A percentile compares a stretch with the other conserved stretches of the same genome.
Evolutionary conservation across 23 red algal genomes (phyloP).

Genomic region (Cyanidiococcus yangmingshanensis): DNA sequence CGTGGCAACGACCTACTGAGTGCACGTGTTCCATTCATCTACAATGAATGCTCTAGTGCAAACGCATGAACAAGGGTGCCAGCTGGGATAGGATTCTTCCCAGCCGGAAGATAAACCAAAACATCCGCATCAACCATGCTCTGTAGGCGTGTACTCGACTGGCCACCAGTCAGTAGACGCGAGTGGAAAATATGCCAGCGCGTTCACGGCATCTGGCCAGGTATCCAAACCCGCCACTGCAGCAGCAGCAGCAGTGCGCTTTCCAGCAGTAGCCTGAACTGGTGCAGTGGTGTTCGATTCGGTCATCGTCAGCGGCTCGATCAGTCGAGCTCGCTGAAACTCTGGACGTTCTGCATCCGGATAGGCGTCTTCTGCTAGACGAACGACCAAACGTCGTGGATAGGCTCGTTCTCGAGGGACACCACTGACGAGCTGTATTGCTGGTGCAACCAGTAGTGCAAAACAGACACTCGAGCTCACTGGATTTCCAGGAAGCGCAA

Average conservation of each 20-base stretch:
- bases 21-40: too few relatives aligned
- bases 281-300: too few relatives aligned
- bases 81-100: neutral
- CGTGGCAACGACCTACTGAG: too few relatives aligned
- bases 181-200: neutral
- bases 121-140: neutral
- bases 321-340: constrained; percentile 8
- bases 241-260: too few relatives aligned
- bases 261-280: too few relatives aligned
- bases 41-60: too few relatives aligned
- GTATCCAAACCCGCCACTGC: too few relatives aligned
- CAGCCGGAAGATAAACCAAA: constrained; percentile 1
- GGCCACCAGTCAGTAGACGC: neutral
- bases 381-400: neutral
- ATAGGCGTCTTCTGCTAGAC: neutral
- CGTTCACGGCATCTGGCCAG: too few relatives aligned
- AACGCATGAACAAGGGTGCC: neutral
- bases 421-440: neutral
- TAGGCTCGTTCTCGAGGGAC: neutral
- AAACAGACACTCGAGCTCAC: constrained; percentile 6
- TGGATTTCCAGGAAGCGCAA: constrained; percentile 5
- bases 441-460: neutral
- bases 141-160: constrained; percentile 5
- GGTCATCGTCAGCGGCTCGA: too few relatives aligned
- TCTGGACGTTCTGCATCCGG: constrained; percentile 8